Conservation (phyloP, 352 stramenopile genomes). For the Phytophthora nicotianae region DNA sequence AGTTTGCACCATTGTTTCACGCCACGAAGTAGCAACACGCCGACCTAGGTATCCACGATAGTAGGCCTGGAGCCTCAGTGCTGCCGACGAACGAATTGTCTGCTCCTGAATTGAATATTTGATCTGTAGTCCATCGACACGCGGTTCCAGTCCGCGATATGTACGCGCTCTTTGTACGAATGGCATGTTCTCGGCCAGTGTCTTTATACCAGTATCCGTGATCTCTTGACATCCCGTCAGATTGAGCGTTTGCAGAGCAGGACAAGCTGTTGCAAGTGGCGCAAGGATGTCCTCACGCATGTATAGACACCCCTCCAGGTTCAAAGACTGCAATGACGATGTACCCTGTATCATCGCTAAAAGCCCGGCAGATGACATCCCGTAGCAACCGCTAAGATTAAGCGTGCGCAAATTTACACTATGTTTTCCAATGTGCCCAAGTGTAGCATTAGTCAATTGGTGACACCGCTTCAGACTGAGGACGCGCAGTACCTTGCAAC, state of each 20-base stretch:
- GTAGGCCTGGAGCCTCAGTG: conserved; percentile 70
- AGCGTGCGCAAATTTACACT: conserved; percentile 52
- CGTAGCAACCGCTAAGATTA: conserved; percentile 68
- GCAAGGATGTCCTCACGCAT: conserved; percentile 79
- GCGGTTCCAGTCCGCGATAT: conserved; percentile 71
- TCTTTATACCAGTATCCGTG: conserved; percentile 69
- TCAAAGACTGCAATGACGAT: conserved; percentile 61
- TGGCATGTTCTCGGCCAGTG: conserved; percentile 70
- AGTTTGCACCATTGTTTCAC: conserved; percentile 53
- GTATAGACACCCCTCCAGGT: conserved; percentile 66
- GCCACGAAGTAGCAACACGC: conserved; percentile 57
- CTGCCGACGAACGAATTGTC: conserved; percentile 74
- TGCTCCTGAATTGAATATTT: conserved; percentile 80
- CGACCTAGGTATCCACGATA: conserved; percentile 64
- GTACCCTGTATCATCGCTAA: conserved; percentile 57
- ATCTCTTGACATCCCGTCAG: conserved; percentile 81
- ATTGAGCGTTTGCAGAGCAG: conserved; percentile 70
- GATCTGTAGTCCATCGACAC: conserved; percentile 49
- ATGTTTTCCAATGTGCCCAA: conserved; percentile 57
- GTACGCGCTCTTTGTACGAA: conserved; percentile 59
- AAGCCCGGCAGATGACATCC: conserved; percentile 60
- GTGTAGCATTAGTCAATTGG: conserved; percentile 58
- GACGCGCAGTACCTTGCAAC: conserved; percentile 60
- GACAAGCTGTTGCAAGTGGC: conserved; percentile 52
- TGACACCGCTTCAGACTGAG: conserved; percentile 66